Evolutionary conservation across 2,329 filamentous ascomycete species (phyloP).

Genomic region (Remersonia thermophila): DNA sequence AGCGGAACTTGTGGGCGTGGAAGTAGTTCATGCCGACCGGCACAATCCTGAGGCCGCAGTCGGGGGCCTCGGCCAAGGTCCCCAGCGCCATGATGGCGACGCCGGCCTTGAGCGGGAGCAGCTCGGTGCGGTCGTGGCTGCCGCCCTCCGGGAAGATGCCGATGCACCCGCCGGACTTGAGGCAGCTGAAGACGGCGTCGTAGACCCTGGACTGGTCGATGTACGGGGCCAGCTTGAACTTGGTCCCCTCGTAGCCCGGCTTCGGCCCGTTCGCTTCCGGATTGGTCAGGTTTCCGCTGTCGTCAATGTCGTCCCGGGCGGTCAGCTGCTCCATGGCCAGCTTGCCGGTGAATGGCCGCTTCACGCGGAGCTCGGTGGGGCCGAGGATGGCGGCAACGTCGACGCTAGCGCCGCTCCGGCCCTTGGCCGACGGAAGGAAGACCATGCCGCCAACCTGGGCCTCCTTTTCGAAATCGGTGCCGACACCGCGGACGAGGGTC

Average conservation of each 20-base stretch:
- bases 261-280: constrained; percentile 39
- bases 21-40: constrained; percentile 99
- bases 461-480: constrained; percentile 68
- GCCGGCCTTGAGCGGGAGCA: constrained; percentile 87
- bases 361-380: constrained; percentile 69
- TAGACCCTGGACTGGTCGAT: constrained; percentile 92
- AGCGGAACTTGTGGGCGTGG: constrained; percentile 96
- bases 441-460: constrained; percentile 71
- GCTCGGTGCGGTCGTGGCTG: constrained; percentile 84
- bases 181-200: constrained; percentile 75
- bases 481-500: constrained; percentile 64
- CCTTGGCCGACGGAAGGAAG: constrained; percentile 75
- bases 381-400: constrained; percentile 74
- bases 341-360: constrained; percentile 73
- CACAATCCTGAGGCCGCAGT: constrained; percentile 86
- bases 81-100: constrained; percentile 97
- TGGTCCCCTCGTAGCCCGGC: constrained; percentile 60
- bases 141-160: constrained; percentile 96
- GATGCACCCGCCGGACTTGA: constrained; percentile 75
- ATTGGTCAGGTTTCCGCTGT: constrained; percentile 50
- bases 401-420: constrained; percentile 60
- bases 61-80: constrained; percentile 69
- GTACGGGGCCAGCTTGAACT: constrained; percentile 81
- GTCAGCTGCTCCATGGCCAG: constrained; percentile 71
- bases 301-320: constrained; percentile 59